These are phyloP conservation scores for Mycena epipterygia DNA, from an alignment of 768 basidiomycete genomes.

Conservation along the genomic window DNA sequence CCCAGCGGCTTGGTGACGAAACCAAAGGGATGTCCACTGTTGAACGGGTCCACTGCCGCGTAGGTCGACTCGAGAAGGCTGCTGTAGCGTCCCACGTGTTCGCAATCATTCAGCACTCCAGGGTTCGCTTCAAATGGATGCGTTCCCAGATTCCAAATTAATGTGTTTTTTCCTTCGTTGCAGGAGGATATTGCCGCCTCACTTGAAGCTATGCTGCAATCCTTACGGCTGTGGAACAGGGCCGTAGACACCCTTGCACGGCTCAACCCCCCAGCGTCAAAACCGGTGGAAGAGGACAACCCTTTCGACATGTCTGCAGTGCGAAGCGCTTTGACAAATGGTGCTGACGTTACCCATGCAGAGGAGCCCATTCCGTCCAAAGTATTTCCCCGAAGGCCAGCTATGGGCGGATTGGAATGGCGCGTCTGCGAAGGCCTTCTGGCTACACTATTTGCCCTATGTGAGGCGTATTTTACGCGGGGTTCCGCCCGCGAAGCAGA, in stretches of 20 bases:
- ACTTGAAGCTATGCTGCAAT: constrained; percentile 72
- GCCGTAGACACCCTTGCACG: constrained; percentile 79
- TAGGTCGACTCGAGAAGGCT: constrained; percentile 72
- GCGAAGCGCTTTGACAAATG: constrained; percentile 57
- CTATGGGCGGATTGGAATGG: constrained; percentile 78
- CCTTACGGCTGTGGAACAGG: constrained; percentile 85
- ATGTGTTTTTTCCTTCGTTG: constrained; percentile 5
- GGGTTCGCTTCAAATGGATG: constrained; percentile 55
- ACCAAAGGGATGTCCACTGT: constrained; percentile 65
- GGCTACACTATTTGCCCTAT: constrained; percentile 73
- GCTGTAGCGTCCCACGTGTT: constrained; percentile 81
- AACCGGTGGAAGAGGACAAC: constrained; percentile 58
- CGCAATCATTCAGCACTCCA: constrained; percentile 75
- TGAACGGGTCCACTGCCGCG: constrained; percentile 71
- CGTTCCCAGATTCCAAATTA: constrained; percentile 4
- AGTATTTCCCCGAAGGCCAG: constrained; percentile 46
- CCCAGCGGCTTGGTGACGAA: constrained; percentile 54
- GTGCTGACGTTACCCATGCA: constrained; percentile 31
- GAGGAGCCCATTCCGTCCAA: constrained; percentile 42
- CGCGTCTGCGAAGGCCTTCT: constrained; percentile 81
- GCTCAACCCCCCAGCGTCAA: constrained; percentile 57
- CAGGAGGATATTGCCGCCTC: constrained; percentile 75
- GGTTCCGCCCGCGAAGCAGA: constrained; percentile 90
- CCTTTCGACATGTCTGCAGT: constrained; percentile 69
- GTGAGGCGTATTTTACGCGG: constrained; percentile 73